These are phyloP conservation scores for Sequoia sempervirens DNA, from an alignment of 75 land plant species.

Conservation along the genomic window DNA sequence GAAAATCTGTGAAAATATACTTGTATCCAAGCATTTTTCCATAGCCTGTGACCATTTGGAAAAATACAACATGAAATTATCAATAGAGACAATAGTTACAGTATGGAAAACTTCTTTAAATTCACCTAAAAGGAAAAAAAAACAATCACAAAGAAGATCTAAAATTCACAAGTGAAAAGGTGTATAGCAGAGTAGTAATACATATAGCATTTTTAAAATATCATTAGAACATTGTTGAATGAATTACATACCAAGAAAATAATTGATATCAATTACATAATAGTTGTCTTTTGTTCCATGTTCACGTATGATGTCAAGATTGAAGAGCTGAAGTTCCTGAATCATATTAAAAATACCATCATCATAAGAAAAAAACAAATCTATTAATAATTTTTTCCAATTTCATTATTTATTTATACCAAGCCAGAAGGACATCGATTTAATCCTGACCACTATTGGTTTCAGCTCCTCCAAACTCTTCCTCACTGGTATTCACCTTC, in stretches of 20 bases:
- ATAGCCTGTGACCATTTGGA: conserved; percentile 46
- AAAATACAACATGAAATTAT: not conserved
- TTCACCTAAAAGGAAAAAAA: not conserved
- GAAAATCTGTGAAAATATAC: conserved; percentile 81
- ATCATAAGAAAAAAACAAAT: not conserved
- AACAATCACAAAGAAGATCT: not conserved
- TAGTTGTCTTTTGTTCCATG: conserved; percentile 61
- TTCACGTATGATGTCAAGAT: conserved; percentile 83
- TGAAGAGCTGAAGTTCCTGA: conserved; percentile 74
- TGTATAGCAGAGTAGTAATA: not conserved
- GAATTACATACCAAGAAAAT: conserved; percentile 65
- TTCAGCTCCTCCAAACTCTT: too few relatives aligned
- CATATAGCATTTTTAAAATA: not conserved
- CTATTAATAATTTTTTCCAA: not conserved
- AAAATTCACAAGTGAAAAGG: not conserved
- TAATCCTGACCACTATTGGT: too few relatives aligned
- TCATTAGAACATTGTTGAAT: not conserved
- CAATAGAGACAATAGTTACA: not conserved
- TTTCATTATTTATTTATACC: not conserved
- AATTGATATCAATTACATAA: conserved; percentile 88
- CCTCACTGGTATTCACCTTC: too few relatives aligned
- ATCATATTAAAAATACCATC: not conserved
- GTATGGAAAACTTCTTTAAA: not conserved
- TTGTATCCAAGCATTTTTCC: conserved; percentile 91
- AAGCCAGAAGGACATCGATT: too few relatives aligned